These are phyloP conservation scores for Vigna radiata DNA, from an alignment of 306 rosid species.

Conservation along the genomic window DNA sequence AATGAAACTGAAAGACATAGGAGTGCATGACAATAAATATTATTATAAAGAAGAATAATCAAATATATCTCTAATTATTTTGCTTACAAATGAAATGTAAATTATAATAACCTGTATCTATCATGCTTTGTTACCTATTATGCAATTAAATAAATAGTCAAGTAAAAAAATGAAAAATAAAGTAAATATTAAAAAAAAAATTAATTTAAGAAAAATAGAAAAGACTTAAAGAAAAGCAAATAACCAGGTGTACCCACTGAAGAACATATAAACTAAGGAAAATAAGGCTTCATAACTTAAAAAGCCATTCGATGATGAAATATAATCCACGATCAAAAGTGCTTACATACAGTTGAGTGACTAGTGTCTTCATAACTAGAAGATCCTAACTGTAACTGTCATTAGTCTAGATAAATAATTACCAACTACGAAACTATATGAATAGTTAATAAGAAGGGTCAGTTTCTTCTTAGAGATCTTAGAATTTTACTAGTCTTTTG, in stretches of 20 bases:
- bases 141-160: too few relatives aligned
- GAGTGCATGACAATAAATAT: too few relatives aligned
- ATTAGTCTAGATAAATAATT: slow-evolving; percentile 24
- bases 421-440: slow-evolving; percentile 8
- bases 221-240: neutral
- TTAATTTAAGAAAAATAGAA: too few relatives aligned
- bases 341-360: slow-evolving; percentile 25
- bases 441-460: slow-evolving; percentile 33
- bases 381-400: slow-evolving; percentile 11
- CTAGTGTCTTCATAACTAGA: neutral
- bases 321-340: neutral
- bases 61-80: too few relatives aligned
- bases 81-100: too few relatives aligned
- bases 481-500: slow-evolving; percentile 11
- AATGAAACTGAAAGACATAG: too few relatives aligned
- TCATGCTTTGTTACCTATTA: too few relatives aligned
- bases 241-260: slow-evolving; percentile 6
- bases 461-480: slow-evolving; percentile 26
- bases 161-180: too few relatives aligned
- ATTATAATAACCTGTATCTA: too few relatives aligned
- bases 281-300: neutral
- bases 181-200: too few relatives aligned
- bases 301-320: neutral
- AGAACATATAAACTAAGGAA: neutral
- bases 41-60: too few relatives aligned